Percentiles rank a stretch among this genome's conserved stretches.
Evolutionary conservation across 257 asterid genomes (phyloP).

Genomic region (Thymus mandschuricus): DNA sequence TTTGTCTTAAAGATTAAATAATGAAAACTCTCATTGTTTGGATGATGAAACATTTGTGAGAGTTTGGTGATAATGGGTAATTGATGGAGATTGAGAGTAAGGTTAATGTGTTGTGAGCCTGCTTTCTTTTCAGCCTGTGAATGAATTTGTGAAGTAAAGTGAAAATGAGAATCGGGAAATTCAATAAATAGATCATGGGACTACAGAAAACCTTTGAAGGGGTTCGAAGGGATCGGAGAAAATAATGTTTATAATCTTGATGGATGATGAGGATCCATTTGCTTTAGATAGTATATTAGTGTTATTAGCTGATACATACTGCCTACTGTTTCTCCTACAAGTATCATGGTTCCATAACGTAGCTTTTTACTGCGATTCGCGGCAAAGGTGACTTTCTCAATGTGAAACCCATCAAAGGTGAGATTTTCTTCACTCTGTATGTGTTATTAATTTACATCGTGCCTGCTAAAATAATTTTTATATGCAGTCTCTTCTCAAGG

Average conservation of each 20-base stretch:
- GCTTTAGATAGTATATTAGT: background rate
- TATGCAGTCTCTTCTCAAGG: too few species aligned
- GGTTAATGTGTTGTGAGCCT: background rate
- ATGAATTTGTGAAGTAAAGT: background rate
- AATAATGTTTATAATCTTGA: background rate
- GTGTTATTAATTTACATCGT: too few species aligned
- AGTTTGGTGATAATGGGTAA: background rate
- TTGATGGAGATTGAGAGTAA: background rate
- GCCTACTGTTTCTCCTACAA: constrained; percentile 35
- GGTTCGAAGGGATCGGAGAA: background rate
- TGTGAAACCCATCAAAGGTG: constrained; percentile 76
- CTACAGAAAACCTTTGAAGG: background rate
- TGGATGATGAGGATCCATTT: constrained; percentile 2
- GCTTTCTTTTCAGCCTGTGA: too few species aligned
- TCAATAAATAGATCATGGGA: constrained; percentile 5
- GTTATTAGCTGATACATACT: background rate
- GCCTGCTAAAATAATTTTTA: too few species aligned
- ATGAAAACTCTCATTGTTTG: background rate
- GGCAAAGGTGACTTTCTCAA: constrained; percentile 81
- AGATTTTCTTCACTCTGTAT: too few species aligned
- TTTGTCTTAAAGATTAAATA: background rate
- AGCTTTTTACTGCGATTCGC: constrained; percentile 75
- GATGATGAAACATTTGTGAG: background rate
- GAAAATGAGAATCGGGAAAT: background rate
- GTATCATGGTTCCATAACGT: constrained; percentile 43